Percentiles rank a stretch among this genome's conserved stretches.
phyloP scores from a whole-genome alignment of 257 asterid genomes.

The Mentha longifolia region DNA sequence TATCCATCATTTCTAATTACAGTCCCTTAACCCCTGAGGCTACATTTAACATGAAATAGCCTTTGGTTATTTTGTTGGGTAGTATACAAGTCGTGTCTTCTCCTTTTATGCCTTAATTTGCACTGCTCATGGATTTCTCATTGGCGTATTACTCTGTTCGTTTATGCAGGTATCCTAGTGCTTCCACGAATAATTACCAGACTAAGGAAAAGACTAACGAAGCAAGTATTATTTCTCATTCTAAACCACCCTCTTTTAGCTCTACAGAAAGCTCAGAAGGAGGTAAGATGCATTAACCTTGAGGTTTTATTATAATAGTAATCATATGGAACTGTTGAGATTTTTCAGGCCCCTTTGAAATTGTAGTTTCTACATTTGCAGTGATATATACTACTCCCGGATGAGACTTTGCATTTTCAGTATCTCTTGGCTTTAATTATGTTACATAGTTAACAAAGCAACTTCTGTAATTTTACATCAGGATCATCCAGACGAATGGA shows the following conservation, averaged over 20 bases:
- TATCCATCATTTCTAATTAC: neutral
- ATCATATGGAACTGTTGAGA: neutral
- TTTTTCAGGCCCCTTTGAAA: neutral
- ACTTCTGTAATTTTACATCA: conserved; percentile 31
- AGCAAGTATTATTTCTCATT: conserved; percentile 55
- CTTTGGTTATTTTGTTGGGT: conserved; percentile 18
- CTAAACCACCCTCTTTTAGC: conserved; percentile 66
- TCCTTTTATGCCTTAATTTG: neutral
- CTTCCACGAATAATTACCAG: conserved; percentile 39
- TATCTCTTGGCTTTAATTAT: neutral
- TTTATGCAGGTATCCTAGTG: conserved; percentile 43
- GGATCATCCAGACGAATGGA: conserved; percentile 63
- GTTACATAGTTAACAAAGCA: conserved; percentile 14
- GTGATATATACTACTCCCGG: neutral
- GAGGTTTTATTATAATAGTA: neutral
- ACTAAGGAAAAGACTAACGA: conserved; percentile 50
- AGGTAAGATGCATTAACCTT: conserved; percentile 43
- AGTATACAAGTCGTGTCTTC: conserved; percentile 8
- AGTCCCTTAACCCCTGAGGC: conserved; percentile 10
- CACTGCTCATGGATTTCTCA: conserved; percentile 15
- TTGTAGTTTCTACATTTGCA: neutral
- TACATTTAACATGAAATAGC: conserved; percentile 1
- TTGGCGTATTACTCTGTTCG: conserved; percentile 30
- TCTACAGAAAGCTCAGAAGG: conserved; percentile 78
- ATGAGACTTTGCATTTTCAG: neutral